Evolutionary conservation across 768 basidiomycete genomes (phyloP).

Genomic region (Coprinopsis strossmayeri): DNA sequence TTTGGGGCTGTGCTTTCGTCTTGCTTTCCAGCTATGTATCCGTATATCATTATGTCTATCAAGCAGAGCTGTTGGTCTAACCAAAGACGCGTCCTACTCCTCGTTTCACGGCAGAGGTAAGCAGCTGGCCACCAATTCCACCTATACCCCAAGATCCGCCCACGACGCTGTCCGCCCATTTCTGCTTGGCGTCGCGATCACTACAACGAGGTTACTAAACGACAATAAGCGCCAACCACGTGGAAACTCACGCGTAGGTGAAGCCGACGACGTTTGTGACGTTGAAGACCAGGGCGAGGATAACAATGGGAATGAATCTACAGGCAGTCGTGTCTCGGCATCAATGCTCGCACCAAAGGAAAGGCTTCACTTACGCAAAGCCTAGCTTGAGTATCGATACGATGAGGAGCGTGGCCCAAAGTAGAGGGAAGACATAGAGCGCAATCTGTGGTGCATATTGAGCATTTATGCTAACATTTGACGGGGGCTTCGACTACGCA

Average conservation of each 20-base stretch:
- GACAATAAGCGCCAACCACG: background rate
- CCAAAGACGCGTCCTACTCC: constrained; percentile 76
- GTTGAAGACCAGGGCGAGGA: constrained; percentile 94
- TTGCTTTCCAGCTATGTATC: too few species aligned
- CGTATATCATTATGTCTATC: too few species aligned
- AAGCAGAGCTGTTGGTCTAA: too few species aligned
- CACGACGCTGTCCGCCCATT: constrained; percentile 76
- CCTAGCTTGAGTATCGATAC: constrained; percentile 87
- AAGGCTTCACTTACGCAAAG: constrained; percentile 57
- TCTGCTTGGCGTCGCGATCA: constrained; percentile 89
- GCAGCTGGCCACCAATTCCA: constrained; percentile 78
- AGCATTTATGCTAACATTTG: too few species aligned
- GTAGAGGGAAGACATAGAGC: constrained; percentile 80
- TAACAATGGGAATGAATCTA: constrained; percentile 92
- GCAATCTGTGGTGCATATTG: constrained; percentile 67
- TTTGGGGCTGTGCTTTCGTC: background rate
- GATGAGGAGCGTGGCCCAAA: constrained; percentile 84
- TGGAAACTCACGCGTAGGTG: constrained; percentile 74
- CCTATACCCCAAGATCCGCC: constrained; percentile 66
- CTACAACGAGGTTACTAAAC: constrained; percentile 25
- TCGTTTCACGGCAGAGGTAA: constrained; percentile 78
- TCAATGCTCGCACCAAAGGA: background rate
- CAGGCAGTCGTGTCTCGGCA: constrained; percentile 8
- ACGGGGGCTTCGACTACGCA: constrained; percentile 24
- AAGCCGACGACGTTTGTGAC: constrained; percentile 93